Evolutionary conservation across 2,329 filamentous ascomycete species (phyloP).

Genomic region (Claviceps citrina): DNA sequence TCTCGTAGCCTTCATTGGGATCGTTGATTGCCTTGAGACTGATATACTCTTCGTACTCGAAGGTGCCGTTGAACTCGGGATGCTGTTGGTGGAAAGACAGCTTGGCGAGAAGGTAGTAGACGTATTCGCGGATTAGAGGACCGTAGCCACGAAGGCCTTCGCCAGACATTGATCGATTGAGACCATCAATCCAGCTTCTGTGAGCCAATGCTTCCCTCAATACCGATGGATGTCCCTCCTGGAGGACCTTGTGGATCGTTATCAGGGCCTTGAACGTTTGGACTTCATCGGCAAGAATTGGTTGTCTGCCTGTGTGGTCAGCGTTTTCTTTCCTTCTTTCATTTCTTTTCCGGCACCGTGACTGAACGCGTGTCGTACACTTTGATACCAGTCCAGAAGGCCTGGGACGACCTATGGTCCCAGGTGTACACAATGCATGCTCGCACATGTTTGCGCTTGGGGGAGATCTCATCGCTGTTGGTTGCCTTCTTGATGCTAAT

Average conservation of each 20-base stretch:
- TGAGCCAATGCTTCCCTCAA: conserved; percentile 81
- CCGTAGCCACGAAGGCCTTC: conserved; percentile 83
- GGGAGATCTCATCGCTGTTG: conserved; percentile 50
- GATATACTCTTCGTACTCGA: conserved; percentile 98
- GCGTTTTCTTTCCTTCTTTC: neutral
- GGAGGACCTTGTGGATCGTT: conserved; percentile 91
- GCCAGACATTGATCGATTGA: conserved; percentile 67
- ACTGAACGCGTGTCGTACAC: conserved; percentile 46
- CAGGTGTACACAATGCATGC: conserved; percentile 97
- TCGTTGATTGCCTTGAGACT: conserved; percentile 97
- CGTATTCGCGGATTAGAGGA: conserved; percentile 89
- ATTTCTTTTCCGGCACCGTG: neutral
- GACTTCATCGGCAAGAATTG: conserved; percentile 94
- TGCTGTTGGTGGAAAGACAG: conserved; percentile 93
- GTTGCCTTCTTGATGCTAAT: conserved; percentile 59
- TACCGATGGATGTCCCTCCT: conserved; percentile 83
- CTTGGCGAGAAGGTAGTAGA: conserved; percentile 88
- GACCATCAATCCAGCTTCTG: conserved; percentile 78
- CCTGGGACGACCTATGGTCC: conserved; percentile 90
- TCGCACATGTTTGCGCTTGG: conserved; percentile 84
- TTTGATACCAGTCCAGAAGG: conserved; percentile 98
- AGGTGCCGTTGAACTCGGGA: conserved; percentile 94
- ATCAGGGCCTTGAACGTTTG: conserved; percentile 98
- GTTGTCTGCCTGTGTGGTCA: conserved; percentile 45
- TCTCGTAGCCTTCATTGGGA: conserved; percentile 94